phyloP scores from a whole-genome alignment of 106 monocot genomes.

The Vanilla planifolia region DNA sequence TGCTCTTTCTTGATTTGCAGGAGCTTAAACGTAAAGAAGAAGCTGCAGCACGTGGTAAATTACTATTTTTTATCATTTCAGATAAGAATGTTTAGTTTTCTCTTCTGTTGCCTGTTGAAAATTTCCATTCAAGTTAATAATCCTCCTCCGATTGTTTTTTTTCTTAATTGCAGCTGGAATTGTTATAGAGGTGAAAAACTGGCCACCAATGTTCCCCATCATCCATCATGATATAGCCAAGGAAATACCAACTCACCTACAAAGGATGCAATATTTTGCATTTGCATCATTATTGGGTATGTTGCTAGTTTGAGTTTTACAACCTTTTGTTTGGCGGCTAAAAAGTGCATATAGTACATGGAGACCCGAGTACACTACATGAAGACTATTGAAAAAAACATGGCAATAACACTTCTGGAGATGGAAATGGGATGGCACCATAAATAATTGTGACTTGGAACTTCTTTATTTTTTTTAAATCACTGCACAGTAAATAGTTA shows the following conservation, averaged over 20 bases:
- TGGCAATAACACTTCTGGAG: too few relatives aligned
- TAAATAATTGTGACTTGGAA: too few relatives aligned
- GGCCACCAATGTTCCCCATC: constrained; percentile 69
- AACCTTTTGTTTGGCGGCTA: background rate
- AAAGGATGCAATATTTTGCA: constrained; percentile 71
- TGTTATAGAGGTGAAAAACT: constrained; percentile 62
- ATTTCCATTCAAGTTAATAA: constrained; percentile 1
- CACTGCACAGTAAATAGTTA: too few relatives aligned
- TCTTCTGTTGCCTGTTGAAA: background rate
- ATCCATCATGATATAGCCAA: constrained; percentile 74
- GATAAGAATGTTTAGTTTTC: constrained; percentile 1
- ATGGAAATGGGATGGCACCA: too few relatives aligned
- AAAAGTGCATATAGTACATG: too few relatives aligned
- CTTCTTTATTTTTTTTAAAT: too few relatives aligned
- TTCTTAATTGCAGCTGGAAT: constrained; percentile 52
- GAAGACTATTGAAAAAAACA: too few relatives aligned
- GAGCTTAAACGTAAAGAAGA: constrained; percentile 53
- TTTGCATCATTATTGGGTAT: constrained; percentile 74
- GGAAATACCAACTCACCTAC: constrained; percentile 65
- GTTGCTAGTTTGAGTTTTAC: background rate
- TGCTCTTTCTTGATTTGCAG: constrained; percentile 9
- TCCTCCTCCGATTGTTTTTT: background rate
- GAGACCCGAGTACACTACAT: too few relatives aligned
- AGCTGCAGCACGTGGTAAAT: constrained; percentile 42
- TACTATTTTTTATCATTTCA: constrained; percentile 3